A percentile compares a stretch with the other conserved stretches of the same genome.
These are phyloP conservation scores for Pythium sp. DNA, from an alignment of 352 stramenopile genomes.

Conservation along the genomic window DNA sequence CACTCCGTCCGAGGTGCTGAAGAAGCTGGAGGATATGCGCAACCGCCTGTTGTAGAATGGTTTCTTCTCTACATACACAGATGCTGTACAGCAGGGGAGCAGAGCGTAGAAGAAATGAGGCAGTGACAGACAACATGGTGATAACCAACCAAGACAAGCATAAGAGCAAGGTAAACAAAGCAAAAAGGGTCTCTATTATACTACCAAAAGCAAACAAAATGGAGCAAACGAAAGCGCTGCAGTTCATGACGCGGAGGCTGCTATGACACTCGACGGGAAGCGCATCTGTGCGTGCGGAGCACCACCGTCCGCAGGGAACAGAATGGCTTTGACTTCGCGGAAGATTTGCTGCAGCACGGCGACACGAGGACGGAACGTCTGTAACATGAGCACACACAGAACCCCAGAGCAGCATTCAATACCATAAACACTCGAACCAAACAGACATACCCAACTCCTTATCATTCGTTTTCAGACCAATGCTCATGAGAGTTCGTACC, in stretches of 20 bases:
- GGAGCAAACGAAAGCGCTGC: background rate
- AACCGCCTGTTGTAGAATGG: constrained; percentile 92
- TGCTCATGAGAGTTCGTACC: constrained; percentile 26
- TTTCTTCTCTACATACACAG: constrained; percentile 8
- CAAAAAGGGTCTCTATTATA: constrained; percentile 11
- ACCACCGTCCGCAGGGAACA: constrained; percentile 48
- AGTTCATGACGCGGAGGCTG: constrained; percentile 1
- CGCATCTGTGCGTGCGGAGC: constrained; percentile 30
- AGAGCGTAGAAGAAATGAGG: constrained; percentile 1
- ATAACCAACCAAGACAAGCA: background rate
- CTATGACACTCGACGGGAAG: constrained; percentile 25
- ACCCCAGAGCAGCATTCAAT: background rate
- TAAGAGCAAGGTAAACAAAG: background rate
- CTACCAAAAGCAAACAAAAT: constrained; percentile 8
- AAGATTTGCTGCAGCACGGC: constrained; percentile 72
- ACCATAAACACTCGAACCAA: background rate
- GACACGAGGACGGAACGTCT: constrained; percentile 72
- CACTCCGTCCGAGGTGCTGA: constrained; percentile 96
- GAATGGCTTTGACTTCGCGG: constrained; percentile 40
- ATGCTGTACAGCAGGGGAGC: constrained; percentile 7
- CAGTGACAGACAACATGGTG: background rate
- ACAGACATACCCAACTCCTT: background rate
- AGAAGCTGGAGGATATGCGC: constrained; percentile 98
- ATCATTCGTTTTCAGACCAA: background rate
- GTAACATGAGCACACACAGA: background rate